Conservation (phyloP, 495 filamentous ascomycete species). For the Penicillium canescens region DNA sequence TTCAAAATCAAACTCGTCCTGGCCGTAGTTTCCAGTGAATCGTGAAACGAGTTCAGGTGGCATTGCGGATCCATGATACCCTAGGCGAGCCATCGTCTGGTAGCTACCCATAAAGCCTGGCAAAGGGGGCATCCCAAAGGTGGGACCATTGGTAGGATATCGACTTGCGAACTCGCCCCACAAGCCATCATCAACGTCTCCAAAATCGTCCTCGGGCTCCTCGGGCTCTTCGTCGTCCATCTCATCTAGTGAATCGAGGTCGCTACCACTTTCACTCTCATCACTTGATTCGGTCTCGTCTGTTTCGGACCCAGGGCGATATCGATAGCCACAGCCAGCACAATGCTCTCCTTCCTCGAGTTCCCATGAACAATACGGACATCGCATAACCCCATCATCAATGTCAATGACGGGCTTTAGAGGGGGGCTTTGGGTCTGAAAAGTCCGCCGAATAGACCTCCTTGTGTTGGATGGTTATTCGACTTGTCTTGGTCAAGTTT, state of each 20-base stretch:
- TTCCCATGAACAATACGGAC: constrained; percentile 66
- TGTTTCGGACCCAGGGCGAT: constrained; percentile 42
- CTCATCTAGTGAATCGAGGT: constrained; percentile 23
- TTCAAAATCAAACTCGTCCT: constrained; percentile 22
- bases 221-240: constrained; percentile 35
- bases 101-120: too few relatives aligned
- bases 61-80: neutral
- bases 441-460: constrained; percentile 65
- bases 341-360: constrained; percentile 58
- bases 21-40: neutral
- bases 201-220: constrained; percentile 35
- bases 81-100: too few relatives aligned
- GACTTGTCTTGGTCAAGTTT: constrained; percentile 57
- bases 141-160: neutral
- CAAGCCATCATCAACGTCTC: constrained; percentile 20
- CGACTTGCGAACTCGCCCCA: constrained; percentile 20
- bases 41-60: neutral
- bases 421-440: constrained; percentile 44
- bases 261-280: constrained; percentile 31
- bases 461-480: constrained; percentile 46
- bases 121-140: too few relatives aligned
- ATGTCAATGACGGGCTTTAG: constrained; percentile 51
- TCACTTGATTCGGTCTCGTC: constrained; percentile 32
- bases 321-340: constrained; percentile 47
- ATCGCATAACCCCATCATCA: constrained; percentile 63